Conservation (phyloP, 192 early-diverging fungal species). For the Lobosporangium transversale region DNA sequence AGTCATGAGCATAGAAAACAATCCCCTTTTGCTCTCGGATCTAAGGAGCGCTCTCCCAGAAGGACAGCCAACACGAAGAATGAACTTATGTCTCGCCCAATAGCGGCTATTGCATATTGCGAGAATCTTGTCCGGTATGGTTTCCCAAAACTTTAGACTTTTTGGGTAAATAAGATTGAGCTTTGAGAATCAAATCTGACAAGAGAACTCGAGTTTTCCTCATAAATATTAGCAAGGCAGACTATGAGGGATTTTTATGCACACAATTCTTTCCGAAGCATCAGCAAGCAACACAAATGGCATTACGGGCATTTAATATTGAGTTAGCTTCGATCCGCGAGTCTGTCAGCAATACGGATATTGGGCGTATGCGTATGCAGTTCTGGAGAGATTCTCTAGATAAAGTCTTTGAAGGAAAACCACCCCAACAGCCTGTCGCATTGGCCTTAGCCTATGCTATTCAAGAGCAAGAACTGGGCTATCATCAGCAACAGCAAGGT, state of each 20-base stretch:
- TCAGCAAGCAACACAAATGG: slow-evolving; percentile 75
- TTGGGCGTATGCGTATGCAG: slow-evolving; percentile 84
- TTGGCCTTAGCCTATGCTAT: slow-evolving; percentile 68
- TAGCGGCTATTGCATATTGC: slow-evolving; percentile 35
- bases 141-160: neutral
- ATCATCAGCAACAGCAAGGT: slow-evolving; percentile 15
- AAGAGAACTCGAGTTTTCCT: too few relatives aligned
- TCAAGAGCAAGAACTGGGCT: slow-evolving; percentile 36
- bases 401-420: slow-evolving; percentile 66
- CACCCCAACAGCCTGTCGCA: slow-evolving; percentile 82
- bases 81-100: slow-evolving; percentile 20
- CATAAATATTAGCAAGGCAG: slow-evolving; percentile 34
- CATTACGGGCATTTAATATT: slow-evolving; percentile 88
- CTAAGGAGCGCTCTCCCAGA: slow-evolving; percentile 2
- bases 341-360: slow-evolving; percentile 68
- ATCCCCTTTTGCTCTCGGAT: slow-evolving; percentile 36
- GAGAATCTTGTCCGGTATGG: slow-evolving; percentile 42
- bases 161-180: too few relatives aligned
- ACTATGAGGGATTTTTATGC: slow-evolving; percentile 49
- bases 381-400: slow-evolving; percentile 92
- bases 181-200: too few relatives aligned
- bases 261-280: slow-evolving; percentile 74
- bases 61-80: neutral
- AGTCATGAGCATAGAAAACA: slow-evolving; percentile 20
- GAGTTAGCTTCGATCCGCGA: slow-evolving; percentile 86